Conservation (phyloP, 1,284 basidiomycete genomes). For the Rhodotorula sp. region DNA sequence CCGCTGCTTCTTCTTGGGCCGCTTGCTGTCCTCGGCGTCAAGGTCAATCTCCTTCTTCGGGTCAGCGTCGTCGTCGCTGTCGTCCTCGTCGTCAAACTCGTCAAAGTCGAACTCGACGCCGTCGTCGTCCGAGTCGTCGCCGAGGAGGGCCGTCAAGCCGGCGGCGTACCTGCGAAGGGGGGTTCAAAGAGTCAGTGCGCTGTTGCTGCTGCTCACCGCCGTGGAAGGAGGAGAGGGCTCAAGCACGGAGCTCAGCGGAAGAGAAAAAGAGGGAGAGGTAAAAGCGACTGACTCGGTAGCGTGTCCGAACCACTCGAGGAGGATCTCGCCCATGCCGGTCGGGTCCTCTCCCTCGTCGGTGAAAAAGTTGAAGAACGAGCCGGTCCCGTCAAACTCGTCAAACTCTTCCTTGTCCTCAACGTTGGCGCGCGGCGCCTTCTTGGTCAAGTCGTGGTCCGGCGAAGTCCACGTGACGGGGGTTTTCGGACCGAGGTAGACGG, state of each 20-base stretch:
- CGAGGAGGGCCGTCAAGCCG: constrained; percentile 25
- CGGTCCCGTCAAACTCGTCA: constrained; percentile 38
- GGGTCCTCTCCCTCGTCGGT: constrained; percentile 28
- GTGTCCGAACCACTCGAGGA: constrained; percentile 36
- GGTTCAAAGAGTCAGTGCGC: background rate
- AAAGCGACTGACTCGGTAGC: constrained; percentile 41
- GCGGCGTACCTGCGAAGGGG: constrained; percentile 38
- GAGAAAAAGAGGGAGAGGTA: background rate
- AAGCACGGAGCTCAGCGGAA: background rate
- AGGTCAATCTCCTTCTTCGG: constrained; percentile 39
- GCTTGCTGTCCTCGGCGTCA: constrained; percentile 26
- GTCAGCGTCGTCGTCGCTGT: constrained; percentile 27
- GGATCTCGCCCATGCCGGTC: constrained; percentile 26
- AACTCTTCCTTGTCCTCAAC: constrained; percentile 38
- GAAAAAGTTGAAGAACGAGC: constrained; percentile 42
- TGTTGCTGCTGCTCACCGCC: too few species aligned
- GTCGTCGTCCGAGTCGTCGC: constrained; percentile 15
- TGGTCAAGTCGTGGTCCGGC: constrained; percentile 41
- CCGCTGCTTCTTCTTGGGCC: constrained; percentile 34
- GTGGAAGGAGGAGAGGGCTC: background rate
- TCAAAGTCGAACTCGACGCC: constrained; percentile 8
- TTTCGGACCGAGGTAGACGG: constrained; percentile 20
- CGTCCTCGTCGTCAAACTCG: constrained; percentile 36
- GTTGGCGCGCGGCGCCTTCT: constrained; percentile 39
- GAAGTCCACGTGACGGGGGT: constrained; percentile 35